A percentile compares a stretch with the other conserved stretches of the same genome.
Evolutionary conservation across 345 rosid genomes (phyloP).

Genomic region (Brassica cretica): DNA sequence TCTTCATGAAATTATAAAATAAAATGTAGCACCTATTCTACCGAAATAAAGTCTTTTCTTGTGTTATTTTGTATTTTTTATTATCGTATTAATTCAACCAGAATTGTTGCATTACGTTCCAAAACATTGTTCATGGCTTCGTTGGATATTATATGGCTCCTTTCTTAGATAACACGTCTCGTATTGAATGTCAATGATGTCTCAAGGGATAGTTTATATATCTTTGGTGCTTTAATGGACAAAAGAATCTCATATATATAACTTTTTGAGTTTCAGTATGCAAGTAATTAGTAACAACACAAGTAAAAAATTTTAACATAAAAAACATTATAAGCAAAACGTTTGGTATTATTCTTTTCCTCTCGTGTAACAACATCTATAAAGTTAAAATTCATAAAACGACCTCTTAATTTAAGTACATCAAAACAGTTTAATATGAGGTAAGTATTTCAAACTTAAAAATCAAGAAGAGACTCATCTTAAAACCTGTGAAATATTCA

Average conservation of each 20-base stretch:
- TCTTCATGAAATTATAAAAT: conserved; percentile 4
- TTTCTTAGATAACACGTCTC: background rate
- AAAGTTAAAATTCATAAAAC: conserved; percentile 14
- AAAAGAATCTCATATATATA: background rate
- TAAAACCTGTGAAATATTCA: too few relatives aligned
- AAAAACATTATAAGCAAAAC: background rate
- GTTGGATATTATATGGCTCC: background rate
- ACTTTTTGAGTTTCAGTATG: background rate
- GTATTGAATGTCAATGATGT: background rate
- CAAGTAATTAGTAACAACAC: background rate
- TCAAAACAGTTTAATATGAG: background rate
- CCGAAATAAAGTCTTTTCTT: background rate
- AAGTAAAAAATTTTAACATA: background rate
- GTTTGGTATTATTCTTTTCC: conserved; percentile 10
- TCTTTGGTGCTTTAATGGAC: background rate
- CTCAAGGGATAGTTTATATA: background rate
- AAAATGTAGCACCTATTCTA: background rate
- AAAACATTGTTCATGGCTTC: background rate
- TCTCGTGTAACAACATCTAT: conserved; percentile 3
- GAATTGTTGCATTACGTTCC: background rate
- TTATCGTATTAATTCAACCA: background rate
- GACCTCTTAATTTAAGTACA: background rate
- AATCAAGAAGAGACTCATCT: too few relatives aligned
- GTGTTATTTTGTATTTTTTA: background rate
- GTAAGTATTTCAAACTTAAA: too few relatives aligned